Evolutionary conservation across 2,329 filamentous ascomycete genomes (phyloP).

Genomic region (Bipolaris gigantea): DNA sequence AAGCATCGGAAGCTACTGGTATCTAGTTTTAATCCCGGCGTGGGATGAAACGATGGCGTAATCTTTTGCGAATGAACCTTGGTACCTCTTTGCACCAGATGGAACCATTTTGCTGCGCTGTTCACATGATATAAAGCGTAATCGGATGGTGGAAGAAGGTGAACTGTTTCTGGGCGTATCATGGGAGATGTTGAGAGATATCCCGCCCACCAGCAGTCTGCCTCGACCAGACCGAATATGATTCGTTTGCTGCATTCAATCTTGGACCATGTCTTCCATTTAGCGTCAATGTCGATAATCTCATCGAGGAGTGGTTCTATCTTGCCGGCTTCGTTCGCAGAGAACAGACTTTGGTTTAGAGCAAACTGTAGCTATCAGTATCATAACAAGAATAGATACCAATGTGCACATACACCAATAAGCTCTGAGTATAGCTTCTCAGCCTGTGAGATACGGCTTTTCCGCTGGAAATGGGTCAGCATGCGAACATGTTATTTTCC

Average conservation of each 20-base stretch:
- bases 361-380: slow-evolving; percentile 43
- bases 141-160: slow-evolving; percentile 51
- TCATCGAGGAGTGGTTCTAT: slow-evolving; percentile 48
- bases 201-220: slow-evolving; percentile 54
- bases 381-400: background rate
- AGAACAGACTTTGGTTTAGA: slow-evolving; percentile 56
- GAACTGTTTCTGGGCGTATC: slow-evolving; percentile 51
- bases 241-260: slow-evolving; percentile 55
- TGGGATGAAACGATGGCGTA: slow-evolving; percentile 39
- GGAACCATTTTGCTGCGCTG: slow-evolving; percentile 38
- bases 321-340: slow-evolving; percentile 46
- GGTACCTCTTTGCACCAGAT: slow-evolving; percentile 34
- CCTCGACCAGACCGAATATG: slow-evolving; percentile 52
- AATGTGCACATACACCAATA: slow-evolving; percentile 43
- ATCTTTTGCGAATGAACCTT: slow-evolving; percentile 37
- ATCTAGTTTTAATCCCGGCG: slow-evolving; percentile 38
- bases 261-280: slow-evolving; percentile 58
- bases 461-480: slow-evolving; percentile 31
- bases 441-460: slow-evolving; percentile 51
- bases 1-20: slow-evolving; percentile 35
- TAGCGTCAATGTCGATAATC: slow-evolving; percentile 49
- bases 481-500: background rate
- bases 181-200: slow-evolving; percentile 53
- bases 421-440: slow-evolving; percentile 57
- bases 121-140: slow-evolving; percentile 52